Percentiles rank a stretch among this genome's conserved stretches.
phyloP scores from a whole-genome alignment of 176 grass and related monocot genomes.

The Carex littledalei region DNA sequence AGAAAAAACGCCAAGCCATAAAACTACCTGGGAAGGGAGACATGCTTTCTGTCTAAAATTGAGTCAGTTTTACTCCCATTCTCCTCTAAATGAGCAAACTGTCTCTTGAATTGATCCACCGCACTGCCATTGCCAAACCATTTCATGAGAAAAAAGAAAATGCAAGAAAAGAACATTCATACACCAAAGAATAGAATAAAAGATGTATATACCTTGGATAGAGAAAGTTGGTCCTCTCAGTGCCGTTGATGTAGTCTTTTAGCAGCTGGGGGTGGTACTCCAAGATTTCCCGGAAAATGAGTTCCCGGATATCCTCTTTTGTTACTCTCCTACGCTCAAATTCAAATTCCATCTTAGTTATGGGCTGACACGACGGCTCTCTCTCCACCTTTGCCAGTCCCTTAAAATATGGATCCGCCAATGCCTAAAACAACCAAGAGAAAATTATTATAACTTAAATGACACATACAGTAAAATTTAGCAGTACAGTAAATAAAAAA shows the following conservation, averaged over 20 bases:
- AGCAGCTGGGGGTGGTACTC: constrained; percentile 96
- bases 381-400: constrained; percentile 83
- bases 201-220: constrained; percentile 67
- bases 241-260: constrained; percentile 91
- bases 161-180: constrained; percentile 2
- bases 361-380: constrained; percentile 91
- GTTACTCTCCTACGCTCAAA: constrained; percentile 93
- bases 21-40: constrained; percentile 88
- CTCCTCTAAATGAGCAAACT: constrained; percentile 95
- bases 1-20: background rate
- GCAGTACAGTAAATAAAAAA: background rate
- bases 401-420: constrained; percentile 92
- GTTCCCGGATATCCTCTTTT: constrained; percentile 89
- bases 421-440: constrained; percentile 41
- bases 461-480: background rate
- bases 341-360: constrained; percentile 97
- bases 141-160: constrained; percentile 6
- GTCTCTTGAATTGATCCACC: constrained; percentile 88
- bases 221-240: constrained; percentile 88
- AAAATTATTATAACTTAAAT: background rate
- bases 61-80: constrained; percentile 56
- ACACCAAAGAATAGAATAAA: constrained; percentile 25
- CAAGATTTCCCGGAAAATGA: constrained; percentile 94
- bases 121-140: constrained; percentile 52
- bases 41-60: constrained; percentile 73